Evolutionary conservation across 331 rosid species (phyloP).

Genomic region (Quercus tomentella): DNA sequence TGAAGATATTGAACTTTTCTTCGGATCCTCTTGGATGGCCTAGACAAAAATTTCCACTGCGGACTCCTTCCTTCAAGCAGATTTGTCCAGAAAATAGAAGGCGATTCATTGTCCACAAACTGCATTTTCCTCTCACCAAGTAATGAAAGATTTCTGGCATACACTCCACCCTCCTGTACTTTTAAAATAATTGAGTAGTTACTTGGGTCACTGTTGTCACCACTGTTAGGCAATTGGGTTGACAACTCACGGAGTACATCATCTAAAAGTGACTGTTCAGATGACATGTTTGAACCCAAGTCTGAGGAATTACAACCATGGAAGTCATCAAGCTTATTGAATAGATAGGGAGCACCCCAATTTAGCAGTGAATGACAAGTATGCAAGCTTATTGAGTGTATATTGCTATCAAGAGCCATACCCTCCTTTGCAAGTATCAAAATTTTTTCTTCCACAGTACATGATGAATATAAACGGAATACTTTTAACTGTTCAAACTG

Average conservation of each 20-base stretch:
- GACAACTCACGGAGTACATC: conserved; percentile 49
- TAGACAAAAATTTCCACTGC: conserved; percentile 49
- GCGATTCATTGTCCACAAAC: conserved; percentile 27
- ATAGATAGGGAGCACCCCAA: conserved; percentile 62
- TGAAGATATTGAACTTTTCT: conserved; percentile 38
- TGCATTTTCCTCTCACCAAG: conserved; percentile 38
- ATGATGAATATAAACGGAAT: conserved; percentile 61
- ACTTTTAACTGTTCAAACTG: conserved; percentile 43
- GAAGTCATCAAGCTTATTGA: conserved; percentile 51
- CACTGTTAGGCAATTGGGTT: conserved; percentile 33
- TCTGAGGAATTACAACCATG: conserved; percentile 23
- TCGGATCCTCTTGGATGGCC: conserved; percentile 53
- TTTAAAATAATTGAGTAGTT: conserved; percentile 34
- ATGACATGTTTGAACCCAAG: conserved; percentile 20
- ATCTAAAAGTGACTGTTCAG: conserved; percentile 29
- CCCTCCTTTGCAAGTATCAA: conserved; percentile 64
- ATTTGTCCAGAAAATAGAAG: conserved; percentile 50
- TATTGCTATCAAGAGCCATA: conserved; percentile 33
- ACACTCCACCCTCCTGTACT: conserved; percentile 50
- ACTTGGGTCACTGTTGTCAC: conserved; percentile 16
- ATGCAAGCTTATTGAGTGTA: conserved; percentile 35
- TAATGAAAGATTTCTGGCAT: conserved; percentile 30
- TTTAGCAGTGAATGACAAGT: conserved; percentile 46
- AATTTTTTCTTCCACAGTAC: conserved; percentile 64
- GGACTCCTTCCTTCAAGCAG: conserved; percentile 56